Percentiles rank a stretch among this genome's conserved stretches.
Evolutionary conservation across 2,329 filamentous ascomycete species (phyloP).

Genomic region (Alternaria triticimaculans): DNA sequence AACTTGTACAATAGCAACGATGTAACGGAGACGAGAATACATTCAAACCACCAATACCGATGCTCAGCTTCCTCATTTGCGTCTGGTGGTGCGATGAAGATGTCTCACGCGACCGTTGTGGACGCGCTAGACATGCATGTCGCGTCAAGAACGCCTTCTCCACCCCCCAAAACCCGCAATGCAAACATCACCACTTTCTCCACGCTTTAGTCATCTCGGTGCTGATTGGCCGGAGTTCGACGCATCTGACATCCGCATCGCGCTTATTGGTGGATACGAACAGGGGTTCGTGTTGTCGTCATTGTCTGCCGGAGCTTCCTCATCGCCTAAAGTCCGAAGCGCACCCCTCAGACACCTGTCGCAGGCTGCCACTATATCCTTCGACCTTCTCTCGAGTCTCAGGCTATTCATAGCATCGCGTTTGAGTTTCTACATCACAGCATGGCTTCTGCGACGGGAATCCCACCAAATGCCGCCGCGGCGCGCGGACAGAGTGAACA

Average conservation of each 20-base stretch:
- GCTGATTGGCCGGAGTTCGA: constrained; percentile 2
- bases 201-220: background rate
- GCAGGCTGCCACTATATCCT: background rate
- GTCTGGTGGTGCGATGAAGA: background rate
- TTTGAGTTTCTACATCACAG: background rate
- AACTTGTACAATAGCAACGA: constrained; percentile 16
- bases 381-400: background rate
- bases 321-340: constrained; percentile 19
- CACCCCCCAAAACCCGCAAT: constrained; percentile 6
- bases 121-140: constrained; percentile 4
- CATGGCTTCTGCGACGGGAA: constrained; percentile 74
- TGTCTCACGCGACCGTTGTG: constrained; percentile 4
- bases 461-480: constrained; percentile 60
- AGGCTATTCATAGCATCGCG: background rate
- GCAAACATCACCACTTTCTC: constrained; percentile 18
- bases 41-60: background rate
- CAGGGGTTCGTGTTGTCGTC: constrained; percentile 26
- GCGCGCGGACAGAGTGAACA: constrained; percentile 59
- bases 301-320: constrained; percentile 20
- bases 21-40: constrained; percentile 1
- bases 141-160: background rate
- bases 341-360: constrained; percentile 13
- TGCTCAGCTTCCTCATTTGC: background rate
- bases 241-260: constrained; percentile 4
- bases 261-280: constrained; percentile 23